A percentile compares a stretch with the other conserved stretches of the same genome.
Conservation (phyloP, 2,329 filamentous ascomycete genomes). For the Monilinia laxa region DNA sequence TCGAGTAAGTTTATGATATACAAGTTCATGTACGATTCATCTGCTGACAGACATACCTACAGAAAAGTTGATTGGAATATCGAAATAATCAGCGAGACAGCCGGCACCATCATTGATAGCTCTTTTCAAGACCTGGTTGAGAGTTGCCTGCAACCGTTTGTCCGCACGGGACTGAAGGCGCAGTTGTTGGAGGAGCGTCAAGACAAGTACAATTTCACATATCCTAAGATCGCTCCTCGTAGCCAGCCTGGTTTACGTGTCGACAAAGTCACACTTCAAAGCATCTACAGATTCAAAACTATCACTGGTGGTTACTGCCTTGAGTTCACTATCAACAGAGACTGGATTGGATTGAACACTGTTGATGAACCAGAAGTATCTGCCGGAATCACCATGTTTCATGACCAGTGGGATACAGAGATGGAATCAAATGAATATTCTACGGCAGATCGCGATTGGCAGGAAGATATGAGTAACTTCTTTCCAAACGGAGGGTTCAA, state of each 20-base stretch:
- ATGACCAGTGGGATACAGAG: constrained; percentile 36
- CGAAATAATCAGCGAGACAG: constrained; percentile 38
- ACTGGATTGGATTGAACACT: constrained; percentile 33
- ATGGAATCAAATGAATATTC: constrained; percentile 35
- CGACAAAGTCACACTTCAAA: constrained; percentile 31
- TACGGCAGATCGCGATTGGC: constrained; percentile 32
- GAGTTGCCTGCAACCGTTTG: constrained; percentile 27
- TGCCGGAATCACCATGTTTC: constrained; percentile 36
- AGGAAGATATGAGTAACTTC: constrained; percentile 29
- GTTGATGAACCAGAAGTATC: constrained; percentile 30
- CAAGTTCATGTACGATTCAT: not conserved
- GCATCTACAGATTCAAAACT: constrained; percentile 34
- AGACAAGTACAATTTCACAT: constrained; percentile 33
- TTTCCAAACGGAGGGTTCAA: constrained; percentile 33
- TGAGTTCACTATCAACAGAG: constrained; percentile 38
- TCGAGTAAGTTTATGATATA: constrained; percentile 26
- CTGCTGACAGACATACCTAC: constrained; percentile 3
- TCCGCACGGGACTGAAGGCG: constrained; percentile 2
- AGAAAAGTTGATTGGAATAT: constrained; percentile 39
- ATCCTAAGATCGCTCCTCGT: constrained; percentile 31
- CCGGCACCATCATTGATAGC: constrained; percentile 28
- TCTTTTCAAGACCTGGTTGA: constrained; percentile 29
- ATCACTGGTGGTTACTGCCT: constrained; percentile 33
- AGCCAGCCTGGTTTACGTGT: constrained; percentile 27
- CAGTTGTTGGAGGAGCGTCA: constrained; percentile 17